Base-by-base conservation (phyloP, 2,329 filamentous ascomycete genomes). In the Microcera coccophila region DNA sequence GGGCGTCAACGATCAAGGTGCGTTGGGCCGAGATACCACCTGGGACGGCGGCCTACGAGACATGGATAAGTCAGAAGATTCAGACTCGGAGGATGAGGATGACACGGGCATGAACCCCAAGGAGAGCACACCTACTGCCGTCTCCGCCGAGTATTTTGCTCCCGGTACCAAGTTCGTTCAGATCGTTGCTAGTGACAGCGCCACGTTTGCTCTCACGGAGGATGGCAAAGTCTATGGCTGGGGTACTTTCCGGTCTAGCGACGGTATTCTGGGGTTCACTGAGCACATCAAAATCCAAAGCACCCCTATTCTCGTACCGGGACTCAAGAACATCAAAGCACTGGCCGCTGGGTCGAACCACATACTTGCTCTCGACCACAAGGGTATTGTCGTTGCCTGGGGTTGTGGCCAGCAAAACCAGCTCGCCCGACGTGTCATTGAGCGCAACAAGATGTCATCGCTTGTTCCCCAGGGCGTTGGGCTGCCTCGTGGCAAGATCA, bases 1-100 rank as follows among this genome's bases (percentile, higher is more conserved):
- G 88, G 88, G 88, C 41, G 87, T 93, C 54, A 93, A 93, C 61
- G 88, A 94, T 60, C 82, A 90, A 59, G 85, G 85, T 49, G 86
- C 88, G 8, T 75, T 94, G 28, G 88, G 88, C 32, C 76, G 88
- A 59, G 78, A 87, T 60, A 90, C 85, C 3, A 69, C 69, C 11
- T 84, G 82, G 75, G 78, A 84, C 2, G 84, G 84, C 37, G 81
- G 80, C 15, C 64, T 78, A 21, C 73, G 78, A 42, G 78, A 82
- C 40, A 68, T 73, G 45, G 78, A 79, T 28, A 74, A 74, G 22
- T 74, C 59, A 1, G 63, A 67, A 4, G 76, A 81, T 41, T 72
- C 73, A 12, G 78, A 77, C 16, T 76, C 74, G 8, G 74, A 72
- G 8, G 75, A 79, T 21, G 76, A 82, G 37, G 76, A 78, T 11